A percentile compares a stretch with the other conserved stretches of the same genome.
Conservation (phyloP, 2,329 filamentous ascomycete genomes). For the Monilinia polystroma region DNA sequence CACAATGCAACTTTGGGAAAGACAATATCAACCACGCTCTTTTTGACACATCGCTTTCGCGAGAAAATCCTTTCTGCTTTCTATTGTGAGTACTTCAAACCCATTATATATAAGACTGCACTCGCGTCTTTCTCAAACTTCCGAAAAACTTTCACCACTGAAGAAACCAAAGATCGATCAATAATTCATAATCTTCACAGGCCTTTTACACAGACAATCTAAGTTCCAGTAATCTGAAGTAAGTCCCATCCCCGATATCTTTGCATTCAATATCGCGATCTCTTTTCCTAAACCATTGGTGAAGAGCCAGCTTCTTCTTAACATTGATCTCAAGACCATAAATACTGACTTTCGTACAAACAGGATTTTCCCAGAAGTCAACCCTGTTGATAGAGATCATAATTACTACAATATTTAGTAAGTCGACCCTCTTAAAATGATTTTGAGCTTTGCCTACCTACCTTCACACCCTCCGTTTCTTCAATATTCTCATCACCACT, state of each 20-base stretch:
- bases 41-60: conserved; percentile 8
- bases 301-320: not conserved
- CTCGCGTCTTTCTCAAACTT: not conserved
- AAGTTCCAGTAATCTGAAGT: conserved; percentile 2
- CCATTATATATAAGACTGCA: not conserved
- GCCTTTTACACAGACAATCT: conserved; percentile 5
- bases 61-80: conserved; percentile 11
- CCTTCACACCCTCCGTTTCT: not conserved
- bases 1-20: not conserved
- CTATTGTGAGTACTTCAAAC: conserved; percentile 11
- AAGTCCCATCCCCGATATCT: not conserved
- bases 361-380: not conserved
- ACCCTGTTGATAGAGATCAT: not conserved
- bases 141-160: not conserved
- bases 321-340: not conserved
- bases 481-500: not conserved
- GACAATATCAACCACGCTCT: conserved; percentile 7
- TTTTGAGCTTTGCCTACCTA: not conserved
- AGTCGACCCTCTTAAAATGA: not conserved
- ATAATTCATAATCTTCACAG: not conserved
- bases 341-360: not conserved
- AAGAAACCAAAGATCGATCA: conserved; percentile 11
- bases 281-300: not conserved
- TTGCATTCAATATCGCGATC: not conserved
- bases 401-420: not conserved